These are phyloP conservation scores for Musa troglodytarum DNA, from an alignment of 176 grass and related monocot species.

Conservation along the genomic window DNA sequence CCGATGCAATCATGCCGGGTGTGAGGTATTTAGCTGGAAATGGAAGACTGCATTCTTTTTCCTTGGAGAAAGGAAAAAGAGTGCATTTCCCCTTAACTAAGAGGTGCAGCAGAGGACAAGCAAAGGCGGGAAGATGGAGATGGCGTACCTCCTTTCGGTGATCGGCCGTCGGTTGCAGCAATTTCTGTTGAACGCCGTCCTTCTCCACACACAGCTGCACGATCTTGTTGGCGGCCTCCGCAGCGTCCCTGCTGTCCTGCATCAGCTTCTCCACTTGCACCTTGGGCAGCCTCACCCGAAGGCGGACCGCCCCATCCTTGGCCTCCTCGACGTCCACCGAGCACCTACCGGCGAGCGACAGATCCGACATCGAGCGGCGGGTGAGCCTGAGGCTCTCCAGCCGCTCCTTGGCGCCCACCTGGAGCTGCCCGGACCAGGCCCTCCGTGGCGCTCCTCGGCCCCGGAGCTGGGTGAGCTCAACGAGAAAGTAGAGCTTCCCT, in stretches of 20 bases:
- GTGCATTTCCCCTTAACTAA: no score
- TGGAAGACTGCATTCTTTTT: no score
- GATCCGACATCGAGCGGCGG: conserved; percentile 68
- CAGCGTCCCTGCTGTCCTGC: conserved; percentile 52
- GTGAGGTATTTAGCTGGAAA: no score
- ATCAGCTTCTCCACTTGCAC: conserved; percentile 61
- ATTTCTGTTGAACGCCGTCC: conserved; percentile 32
- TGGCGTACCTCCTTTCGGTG: neutral
- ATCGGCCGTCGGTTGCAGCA: conserved; percentile 30
- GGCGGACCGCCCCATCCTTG: conserved; percentile 33
- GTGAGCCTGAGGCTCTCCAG: conserved; percentile 91
- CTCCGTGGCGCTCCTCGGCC: conserved; percentile 29
- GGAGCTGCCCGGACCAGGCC: conserved; percentile 65
- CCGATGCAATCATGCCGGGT: no score
- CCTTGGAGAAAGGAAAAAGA: no score
- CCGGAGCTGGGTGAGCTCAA: conserved; percentile 38
- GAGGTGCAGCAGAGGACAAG: no score
- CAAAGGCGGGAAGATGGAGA: no score
- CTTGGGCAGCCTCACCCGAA: conserved; percentile 69
- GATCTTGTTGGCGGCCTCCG: conserved; percentile 71
- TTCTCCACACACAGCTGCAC: conserved; percentile 55
- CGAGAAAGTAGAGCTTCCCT: conserved; percentile 73
- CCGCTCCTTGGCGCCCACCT: conserved; percentile 60
- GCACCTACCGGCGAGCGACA: conserved; percentile 12
- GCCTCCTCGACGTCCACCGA: neutral